Percentiles rank a stretch among this genome's conserved stretches.
These are phyloP conservation scores for Dictyostelium brefeldianum DNA, from an alignment of 78 protist genomes.

Conservation along the genomic window DNA sequence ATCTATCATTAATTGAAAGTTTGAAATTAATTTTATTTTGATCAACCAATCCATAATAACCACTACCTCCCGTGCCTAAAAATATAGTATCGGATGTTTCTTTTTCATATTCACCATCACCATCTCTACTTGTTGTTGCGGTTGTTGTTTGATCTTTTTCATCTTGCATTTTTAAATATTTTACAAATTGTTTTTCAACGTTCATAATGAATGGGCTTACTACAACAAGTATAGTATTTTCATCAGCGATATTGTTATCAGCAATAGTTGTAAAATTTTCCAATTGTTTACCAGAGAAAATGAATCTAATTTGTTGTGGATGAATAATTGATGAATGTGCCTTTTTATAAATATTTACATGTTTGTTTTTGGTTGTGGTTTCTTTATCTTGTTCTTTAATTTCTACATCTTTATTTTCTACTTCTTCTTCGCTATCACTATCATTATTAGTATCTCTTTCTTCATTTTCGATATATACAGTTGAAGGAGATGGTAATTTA, in stretches of 20 bases:
- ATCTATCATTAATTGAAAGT: background rate
- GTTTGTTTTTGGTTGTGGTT: background rate
- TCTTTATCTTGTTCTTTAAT: background rate
- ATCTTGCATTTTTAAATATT: background rate
- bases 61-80: background rate
- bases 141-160: background rate
- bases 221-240: conserved; percentile 9
- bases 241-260: conserved; percentile 15
- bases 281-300: conserved; percentile 57
- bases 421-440: background rate
- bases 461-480: conserved; percentile 17
- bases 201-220: conserved; percentile 9
- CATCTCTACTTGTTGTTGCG: background rate
- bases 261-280: conserved; percentile 11
- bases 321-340: conserved; percentile 31
- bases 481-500: conserved; percentile 33
- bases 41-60: background rate
- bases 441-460: conserved; percentile 1
- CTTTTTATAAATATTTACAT: background rate
- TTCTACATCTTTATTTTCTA: background rate
- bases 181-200: background rate
- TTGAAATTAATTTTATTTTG: background rate
- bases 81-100: conserved; percentile 5
- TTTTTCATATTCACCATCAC: background rate
- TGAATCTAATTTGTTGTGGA: conserved; percentile 42